A percentile compares a stretch with the other conserved stretches of the same genome.
Conservation (phyloP, 163 green algal genomes). For the Scenedesmus sp. region DNA sequence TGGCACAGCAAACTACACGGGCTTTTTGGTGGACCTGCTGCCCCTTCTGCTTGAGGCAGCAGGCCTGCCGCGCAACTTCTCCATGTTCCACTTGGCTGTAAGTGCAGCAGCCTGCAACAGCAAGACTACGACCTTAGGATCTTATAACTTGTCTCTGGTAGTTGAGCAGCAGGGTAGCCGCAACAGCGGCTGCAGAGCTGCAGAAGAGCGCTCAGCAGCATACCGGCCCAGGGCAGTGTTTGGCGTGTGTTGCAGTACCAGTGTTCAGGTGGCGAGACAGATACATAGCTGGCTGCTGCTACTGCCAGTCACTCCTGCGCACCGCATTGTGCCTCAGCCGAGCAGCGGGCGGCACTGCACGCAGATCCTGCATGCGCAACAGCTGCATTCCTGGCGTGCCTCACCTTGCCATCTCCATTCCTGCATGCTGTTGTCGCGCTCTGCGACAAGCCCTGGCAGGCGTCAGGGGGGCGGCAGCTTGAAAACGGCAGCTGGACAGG, state of each 20-base stretch:
- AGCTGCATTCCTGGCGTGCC: background rate
- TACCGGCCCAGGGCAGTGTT: too few species aligned
- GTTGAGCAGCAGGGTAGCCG: too few species aligned
- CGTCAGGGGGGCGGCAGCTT: background rate
- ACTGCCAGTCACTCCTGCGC: too few species aligned
- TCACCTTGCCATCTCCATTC: background rate
- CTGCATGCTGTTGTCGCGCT: background rate
- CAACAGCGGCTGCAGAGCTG: too few species aligned
- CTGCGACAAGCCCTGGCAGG: background rate
- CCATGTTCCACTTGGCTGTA: background rate
- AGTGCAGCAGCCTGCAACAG: background rate
- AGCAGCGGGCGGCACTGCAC: too few species aligned
- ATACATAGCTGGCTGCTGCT: too few species aligned
- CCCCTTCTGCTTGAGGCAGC: slow-evolving; percentile 21
- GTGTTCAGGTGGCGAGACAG: too few species aligned
- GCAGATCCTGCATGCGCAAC: background rate
- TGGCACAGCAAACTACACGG: background rate
- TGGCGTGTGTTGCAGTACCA: too few species aligned
- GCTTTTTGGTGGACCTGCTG: slow-evolving; percentile 39
- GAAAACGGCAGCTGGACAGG: slow-evolving; percentile 47
- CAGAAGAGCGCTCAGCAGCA: too few species aligned
- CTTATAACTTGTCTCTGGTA: too few species aligned
- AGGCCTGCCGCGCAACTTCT: background rate
- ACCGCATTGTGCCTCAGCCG: too few species aligned
- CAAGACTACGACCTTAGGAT: too few species aligned